Conservation (phyloP, 805 yeast species). For the Candida koratica region DNA sequence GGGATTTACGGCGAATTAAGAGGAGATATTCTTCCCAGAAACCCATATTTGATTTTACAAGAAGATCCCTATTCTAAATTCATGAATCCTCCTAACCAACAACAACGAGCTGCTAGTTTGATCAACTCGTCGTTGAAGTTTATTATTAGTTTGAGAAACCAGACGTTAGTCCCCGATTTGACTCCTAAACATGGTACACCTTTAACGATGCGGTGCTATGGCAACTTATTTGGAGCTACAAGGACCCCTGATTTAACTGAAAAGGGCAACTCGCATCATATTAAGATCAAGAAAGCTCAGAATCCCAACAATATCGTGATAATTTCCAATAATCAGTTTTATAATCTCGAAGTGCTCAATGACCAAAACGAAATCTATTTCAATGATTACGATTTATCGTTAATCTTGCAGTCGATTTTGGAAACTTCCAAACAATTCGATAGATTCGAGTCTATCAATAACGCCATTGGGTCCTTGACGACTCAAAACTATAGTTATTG, state of each 20-base stretch:
- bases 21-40: conserved; percentile 69
- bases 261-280: conserved; percentile 16
- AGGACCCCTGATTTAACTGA: conserved; percentile 36
- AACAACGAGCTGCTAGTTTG: conserved; percentile 63
- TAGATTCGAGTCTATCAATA: conserved; percentile 36
- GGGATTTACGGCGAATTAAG: conserved; percentile 60
- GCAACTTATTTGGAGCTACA: conserved; percentile 65
- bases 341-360: conserved; percentile 46
- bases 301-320: conserved; percentile 48
- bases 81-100: conserved; percentile 59
- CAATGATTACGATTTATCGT: conserved; percentile 48
- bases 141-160: conserved; percentile 53
- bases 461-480: conserved; percentile 52
- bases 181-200: conserved; percentile 48
- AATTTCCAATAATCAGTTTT: conserved; percentile 49
- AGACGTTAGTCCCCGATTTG: conserved; percentile 53
- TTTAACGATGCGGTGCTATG: conserved; percentile 65
- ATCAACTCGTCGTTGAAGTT: conserved; percentile 66
- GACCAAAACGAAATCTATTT: conserved; percentile 42
- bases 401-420: conserved; percentile 41
- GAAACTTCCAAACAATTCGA: conserved; percentile 33
- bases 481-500: conserved; percentile 50
- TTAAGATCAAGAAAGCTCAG: conserved; percentile 30
- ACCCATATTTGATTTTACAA: conserved; percentile 70
- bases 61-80: conserved; percentile 64